Conservation (phyloP, 2,329 filamentous ascomycete genomes). For the Pyrenochaeta sp. region DNA sequence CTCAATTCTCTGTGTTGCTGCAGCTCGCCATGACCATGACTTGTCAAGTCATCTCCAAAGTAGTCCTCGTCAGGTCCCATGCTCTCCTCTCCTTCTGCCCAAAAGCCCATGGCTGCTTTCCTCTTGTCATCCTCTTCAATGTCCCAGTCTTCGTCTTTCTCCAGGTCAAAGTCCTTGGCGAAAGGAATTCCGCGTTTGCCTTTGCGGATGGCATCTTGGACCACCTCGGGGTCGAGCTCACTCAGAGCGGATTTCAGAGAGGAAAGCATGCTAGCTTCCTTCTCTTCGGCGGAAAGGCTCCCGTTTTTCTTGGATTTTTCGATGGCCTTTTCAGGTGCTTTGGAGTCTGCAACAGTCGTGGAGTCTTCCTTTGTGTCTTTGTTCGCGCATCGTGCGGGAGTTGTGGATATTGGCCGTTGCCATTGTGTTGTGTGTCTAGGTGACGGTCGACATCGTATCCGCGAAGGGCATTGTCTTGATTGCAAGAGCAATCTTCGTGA, state of each 20-base stretch:
- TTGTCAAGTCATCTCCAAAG: constrained; percentile 84
- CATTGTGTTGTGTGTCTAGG: constrained; percentile 36
- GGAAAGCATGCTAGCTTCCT: constrained; percentile 27
- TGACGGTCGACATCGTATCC: constrained; percentile 26
- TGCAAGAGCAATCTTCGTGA: constrained; percentile 42
- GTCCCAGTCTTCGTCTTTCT: constrained; percentile 35
- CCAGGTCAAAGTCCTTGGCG: constrained; percentile 21
- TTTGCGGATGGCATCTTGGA: constrained; percentile 34
- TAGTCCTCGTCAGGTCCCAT: constrained; percentile 69
- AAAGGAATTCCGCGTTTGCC: constrained; percentile 30
- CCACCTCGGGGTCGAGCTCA: constrained; percentile 29
- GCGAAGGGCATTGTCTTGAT: constrained; percentile 38
- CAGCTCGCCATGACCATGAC: constrained; percentile 83
- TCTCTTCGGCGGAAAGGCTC: constrained; percentile 13
- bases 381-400: constrained; percentile 24
- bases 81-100: constrained; percentile 55
- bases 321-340: constrained; percentile 11
- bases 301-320: constrained; percentile 9
- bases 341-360: constrained; percentile 11
- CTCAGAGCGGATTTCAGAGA: constrained; percentile 34
- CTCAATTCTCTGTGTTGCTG: constrained; percentile 88
- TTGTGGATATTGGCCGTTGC: constrained; percentile 45
- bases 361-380: constrained; percentile 26
- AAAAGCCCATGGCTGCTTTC: constrained; percentile 38
- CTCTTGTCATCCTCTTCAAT: constrained; percentile 24